phyloP scores from a whole-genome alignment of 805 yeast species.

The Saturnispora halmiae region DNA sequence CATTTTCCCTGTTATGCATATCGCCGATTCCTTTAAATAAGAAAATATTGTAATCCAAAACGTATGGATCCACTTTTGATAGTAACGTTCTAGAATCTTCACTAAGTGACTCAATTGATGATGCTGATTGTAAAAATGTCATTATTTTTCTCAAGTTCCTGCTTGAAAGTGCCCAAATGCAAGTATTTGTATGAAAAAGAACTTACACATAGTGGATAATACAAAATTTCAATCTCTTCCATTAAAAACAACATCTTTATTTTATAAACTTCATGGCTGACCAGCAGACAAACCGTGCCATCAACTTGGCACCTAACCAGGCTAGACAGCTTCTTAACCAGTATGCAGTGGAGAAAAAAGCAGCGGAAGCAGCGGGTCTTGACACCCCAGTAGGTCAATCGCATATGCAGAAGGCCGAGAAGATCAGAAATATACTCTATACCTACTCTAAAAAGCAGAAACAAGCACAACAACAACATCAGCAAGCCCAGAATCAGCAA shows the following conservation, averaged over 20 bases:
- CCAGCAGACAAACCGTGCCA: conserved; percentile 6
- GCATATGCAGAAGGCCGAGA: conserved; percentile 53
- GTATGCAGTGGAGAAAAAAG: conserved; percentile 47
- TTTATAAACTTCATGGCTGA: conserved; percentile 3
- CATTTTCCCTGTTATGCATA: conserved; percentile 16
- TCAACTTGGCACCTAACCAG: conserved; percentile 32
- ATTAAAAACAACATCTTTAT: neutral
- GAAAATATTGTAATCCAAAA: conserved; percentile 32
- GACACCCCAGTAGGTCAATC: conserved; percentile 54
- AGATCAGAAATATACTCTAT: conserved; percentile 50
- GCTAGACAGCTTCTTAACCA: conserved; percentile 53
- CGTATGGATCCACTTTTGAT: conserved; percentile 27
- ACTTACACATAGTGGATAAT: no score
- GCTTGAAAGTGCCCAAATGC: neutral
- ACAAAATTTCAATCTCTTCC: no score
- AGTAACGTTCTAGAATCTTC: conserved; percentile 15
- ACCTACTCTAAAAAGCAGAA: conserved; percentile 29
- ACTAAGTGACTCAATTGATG: conserved; percentile 11
- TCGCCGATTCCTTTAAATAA: conserved; percentile 27
- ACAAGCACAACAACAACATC: conserved; percentile 24
- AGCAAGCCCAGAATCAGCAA: conserved; percentile 12
- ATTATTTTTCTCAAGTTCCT: neutral
- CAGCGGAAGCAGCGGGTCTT: conserved; percentile 54
- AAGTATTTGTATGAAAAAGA: neutral
- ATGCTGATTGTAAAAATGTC: conserved; percentile 3